Evolutionary conservation across 1,139 yeast species (phyloP).

Genomic region (Yamadazyma jaroonii): DNA sequence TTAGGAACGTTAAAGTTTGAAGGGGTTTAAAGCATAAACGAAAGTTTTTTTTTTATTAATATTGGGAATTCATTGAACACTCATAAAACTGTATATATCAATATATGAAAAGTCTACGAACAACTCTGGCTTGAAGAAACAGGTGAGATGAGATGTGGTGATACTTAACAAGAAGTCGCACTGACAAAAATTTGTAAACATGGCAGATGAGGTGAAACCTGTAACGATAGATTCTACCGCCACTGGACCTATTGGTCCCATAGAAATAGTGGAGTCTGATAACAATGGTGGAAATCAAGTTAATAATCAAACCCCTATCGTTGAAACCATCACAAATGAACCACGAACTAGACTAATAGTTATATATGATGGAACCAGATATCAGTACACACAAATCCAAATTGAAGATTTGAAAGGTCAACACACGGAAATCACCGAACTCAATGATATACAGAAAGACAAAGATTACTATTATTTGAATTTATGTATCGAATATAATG

Average conservation of each 20-base stretch:
- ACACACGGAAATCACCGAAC: constrained; percentile 7
- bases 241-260: too few species aligned
- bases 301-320: not conserved
- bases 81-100: too few species aligned
- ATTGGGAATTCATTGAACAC: not conserved
- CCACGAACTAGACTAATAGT: constrained; percentile 22
- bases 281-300: not conserved
- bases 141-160: too few species aligned
- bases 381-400: constrained; percentile 21
- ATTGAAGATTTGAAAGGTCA: constrained; percentile 8
- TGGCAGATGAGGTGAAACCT: too few species aligned
- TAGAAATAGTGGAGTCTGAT: not conserved
- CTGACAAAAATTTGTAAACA: too few species aligned
- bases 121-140: too few species aligned
- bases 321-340: not conserved
- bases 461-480: constrained; percentile 25
- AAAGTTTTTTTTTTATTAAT: too few species aligned
- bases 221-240: too few species aligned
- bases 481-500: constrained; percentile 35
- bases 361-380: constrained; percentile 30
- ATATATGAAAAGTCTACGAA: too few species aligned
- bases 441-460: constrained; percentile 12
- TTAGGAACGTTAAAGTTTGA: constrained; percentile 6
- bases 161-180: too few species aligned
- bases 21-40: too few species aligned